Evolutionary conservation across 352 stramenopile species (phyloP), one percentile per base, ranked within the genome.

Genomic region (Phytopythium helicoides): DNA sequence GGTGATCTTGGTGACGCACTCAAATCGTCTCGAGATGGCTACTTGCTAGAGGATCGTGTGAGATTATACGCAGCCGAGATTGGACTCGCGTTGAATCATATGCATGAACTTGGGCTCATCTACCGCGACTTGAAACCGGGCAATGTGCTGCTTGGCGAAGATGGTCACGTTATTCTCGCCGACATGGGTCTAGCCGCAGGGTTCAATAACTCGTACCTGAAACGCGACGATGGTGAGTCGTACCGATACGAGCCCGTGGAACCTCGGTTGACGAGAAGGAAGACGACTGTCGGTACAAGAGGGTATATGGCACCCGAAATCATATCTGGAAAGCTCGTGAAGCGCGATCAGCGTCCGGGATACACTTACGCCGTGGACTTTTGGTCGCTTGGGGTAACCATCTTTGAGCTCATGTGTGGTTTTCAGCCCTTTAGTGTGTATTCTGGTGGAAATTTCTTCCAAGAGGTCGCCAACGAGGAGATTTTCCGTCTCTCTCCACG

Each of bases 221-320:
- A 81, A 54, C 79, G 81, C 22, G 66, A 80, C 25, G 78, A 87
- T 0, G 37, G 36, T 18, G 64, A 61, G 22, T 62, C 67, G 15
- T 72, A 56, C 47, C 72, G 74, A 47, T 86, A 86, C 58, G 59
- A 73, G 6, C 76, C 78, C 14, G 38, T 69, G 22, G 71, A 86
- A 33, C 63, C 81, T 3, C 86, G 85, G 36, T 59, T 86, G 22
- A 87, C 71, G n/a, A 69, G 78, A 18, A 60, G 79, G 22, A 92
- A 89, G 68, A 92, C 78, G 11, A 89, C 79, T 3, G 89, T 97
- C 21, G 89, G 89, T 4, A 96, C 87, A 10, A 74, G 87, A 54
- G 89, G 87, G 2, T 96, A 97, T 66, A 95, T 96, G 87, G 86
- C 86, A n/a, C 87, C 86, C 3, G 89, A 97, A 57, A 93, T 97